Conservation (phyloP, 108 stramenopile species). For the Nannochloropsis oceanica region DNA sequence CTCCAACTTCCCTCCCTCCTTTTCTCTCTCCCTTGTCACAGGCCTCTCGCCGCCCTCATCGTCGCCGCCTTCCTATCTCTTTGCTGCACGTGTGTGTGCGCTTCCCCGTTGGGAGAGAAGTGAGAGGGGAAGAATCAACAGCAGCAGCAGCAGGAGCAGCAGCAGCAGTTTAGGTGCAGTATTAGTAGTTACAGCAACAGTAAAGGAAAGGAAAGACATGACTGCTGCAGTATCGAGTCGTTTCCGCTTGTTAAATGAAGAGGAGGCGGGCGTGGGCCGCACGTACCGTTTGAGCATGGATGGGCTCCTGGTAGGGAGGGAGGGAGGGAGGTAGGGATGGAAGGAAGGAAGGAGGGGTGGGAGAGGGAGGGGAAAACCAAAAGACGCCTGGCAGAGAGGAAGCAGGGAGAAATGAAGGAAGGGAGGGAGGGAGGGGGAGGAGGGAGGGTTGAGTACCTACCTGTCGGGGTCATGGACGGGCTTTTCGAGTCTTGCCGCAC, state of each 20-base stretch:
- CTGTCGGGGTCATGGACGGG: background rate
- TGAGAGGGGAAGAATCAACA: background rate
- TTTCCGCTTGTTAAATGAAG: too few species aligned
- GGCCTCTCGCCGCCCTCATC: too few species aligned
- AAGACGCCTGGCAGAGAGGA: background rate
- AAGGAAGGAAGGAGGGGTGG: background rate
- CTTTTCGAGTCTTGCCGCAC: background rate
- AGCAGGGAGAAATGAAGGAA: background rate
- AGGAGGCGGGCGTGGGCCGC: background rate
- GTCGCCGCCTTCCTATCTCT: background rate
- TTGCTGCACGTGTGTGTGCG: background rate
- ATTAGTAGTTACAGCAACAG: background rate
- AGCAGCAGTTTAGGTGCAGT: background rate
- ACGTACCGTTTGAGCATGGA: background rate
- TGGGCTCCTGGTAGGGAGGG: background rate
- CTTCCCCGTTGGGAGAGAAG: background rate
- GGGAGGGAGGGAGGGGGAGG: too few species aligned
- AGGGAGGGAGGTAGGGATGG: background rate
- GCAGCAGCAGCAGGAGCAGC: too few species aligned
- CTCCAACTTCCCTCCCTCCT: too few species aligned
- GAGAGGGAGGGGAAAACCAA: background rate
- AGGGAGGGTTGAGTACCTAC: background rate
- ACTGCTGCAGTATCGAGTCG: too few species aligned
- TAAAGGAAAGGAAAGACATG: background rate
- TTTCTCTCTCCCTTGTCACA: too few species aligned